Evolutionary conservation across 345 rosid genomes (phyloP), one percentile per base, ranked within the genome.

Genomic region (Bretschneidera sinensis): DNA sequence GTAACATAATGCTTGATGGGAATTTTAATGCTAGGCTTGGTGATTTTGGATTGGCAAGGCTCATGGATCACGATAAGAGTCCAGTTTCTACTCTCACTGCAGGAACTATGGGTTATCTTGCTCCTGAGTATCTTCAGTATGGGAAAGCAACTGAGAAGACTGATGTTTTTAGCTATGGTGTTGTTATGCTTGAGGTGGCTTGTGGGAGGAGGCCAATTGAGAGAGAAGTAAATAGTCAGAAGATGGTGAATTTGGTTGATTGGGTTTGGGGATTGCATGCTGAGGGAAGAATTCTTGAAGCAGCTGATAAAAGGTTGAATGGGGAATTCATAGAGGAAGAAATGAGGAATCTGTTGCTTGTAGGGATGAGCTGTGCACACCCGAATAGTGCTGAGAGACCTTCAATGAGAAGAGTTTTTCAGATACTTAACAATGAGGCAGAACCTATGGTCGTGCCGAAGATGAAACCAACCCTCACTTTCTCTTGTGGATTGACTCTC

Each of bases 101-200:
- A 0, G 97, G 99, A 57, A 88, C 97, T 0, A 88, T 94, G 97
- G 99, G 99, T 5, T 94, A 94, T 75, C 75, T 94, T 1, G 99
- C 99, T 54, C 97, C 99, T 9, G 97, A 94, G 81, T 94, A 94
- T 73, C 91, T 90, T 50, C 99, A 94, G 28, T 84, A 77, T 50
- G 99, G 99, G 4, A 90, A 80, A 58, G 99, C 92, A 10, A 94
- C 96, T 0, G 96, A 84, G 80, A 94, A 80, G 50, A 90, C 96
- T 7, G 99, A 90, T 57, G 84, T 81, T 22, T 94, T 84, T 59
- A 94, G 97, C 79, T 94, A 76, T 21, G 99, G 97, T 9, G 92
- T 90, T 35, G 95, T 94, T 61, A 70, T 88, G 1, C 88, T 94
- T 54, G 99, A 94, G 68, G 79, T 88, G 73, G 91, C 92, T 43